phyloP scores from a whole-genome alignment of 257 asterid species.

The Oldenlandia corymbosa region DNA sequence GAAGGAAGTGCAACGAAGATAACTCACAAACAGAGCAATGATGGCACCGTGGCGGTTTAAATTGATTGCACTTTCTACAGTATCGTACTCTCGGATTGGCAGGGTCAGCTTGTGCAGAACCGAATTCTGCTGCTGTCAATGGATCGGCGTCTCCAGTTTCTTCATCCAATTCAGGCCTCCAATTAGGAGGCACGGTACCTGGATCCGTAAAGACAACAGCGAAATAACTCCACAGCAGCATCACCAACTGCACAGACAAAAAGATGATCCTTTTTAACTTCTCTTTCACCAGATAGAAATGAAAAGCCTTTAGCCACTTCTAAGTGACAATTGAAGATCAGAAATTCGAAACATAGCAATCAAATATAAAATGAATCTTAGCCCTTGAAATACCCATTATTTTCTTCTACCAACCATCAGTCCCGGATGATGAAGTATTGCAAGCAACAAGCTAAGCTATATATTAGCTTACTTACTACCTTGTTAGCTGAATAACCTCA shows the following conservation, averaged over 20 bases:
- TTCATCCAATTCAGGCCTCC: slow-evolving; percentile 86
- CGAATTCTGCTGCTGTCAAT: slow-evolving; percentile 57
- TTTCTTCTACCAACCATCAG: neutral
- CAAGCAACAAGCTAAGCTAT: neutral
- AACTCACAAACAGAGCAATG: slow-evolving; percentile 99
- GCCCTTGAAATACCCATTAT: neutral
- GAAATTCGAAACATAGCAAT: neutral
- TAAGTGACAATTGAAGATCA: neutral
- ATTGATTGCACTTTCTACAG: slow-evolving; percentile 93
- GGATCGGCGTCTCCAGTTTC: slow-evolving; percentile 81
- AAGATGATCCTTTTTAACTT: neutral
- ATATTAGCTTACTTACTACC: neutral
- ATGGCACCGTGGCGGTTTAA: slow-evolving; percentile 99
- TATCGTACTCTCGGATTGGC: slow-evolving; percentile 55
- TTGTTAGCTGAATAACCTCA: neutral
- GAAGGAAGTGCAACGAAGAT: slow-evolving; percentile 16
- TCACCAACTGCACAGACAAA: slow-evolving; percentile 56
- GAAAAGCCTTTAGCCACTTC: neutral
- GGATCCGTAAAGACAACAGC: slow-evolving; percentile 97
- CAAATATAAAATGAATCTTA: neutral
- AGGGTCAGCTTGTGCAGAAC: slow-evolving; percentile 33
- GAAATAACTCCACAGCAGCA: slow-evolving; percentile 97
- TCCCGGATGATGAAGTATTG: neutral
- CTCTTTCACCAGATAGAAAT: neutral
- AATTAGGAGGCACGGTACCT: slow-evolving; percentile 80